Conservation (phyloP, 2,329 filamentous ascomycete genomes). For the Rutstroemia sp. region DNA sequence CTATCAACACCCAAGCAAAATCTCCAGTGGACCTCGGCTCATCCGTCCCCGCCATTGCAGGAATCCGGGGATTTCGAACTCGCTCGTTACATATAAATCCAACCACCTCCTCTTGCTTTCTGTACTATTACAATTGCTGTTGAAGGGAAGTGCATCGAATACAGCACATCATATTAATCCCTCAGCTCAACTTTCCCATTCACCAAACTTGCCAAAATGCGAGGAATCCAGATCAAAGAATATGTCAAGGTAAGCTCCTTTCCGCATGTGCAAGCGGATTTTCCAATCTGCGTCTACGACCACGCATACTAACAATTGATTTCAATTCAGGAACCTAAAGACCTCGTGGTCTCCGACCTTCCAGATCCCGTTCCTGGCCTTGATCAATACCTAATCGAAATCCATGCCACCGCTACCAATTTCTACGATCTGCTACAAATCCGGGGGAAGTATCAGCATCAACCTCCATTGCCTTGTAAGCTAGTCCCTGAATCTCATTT, state of each 20-base stretch:
- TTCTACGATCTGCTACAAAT: constrained; percentile 98
- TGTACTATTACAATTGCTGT: too few species aligned
- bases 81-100: neutral
- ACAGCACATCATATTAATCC: neutral
- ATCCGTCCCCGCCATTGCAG: neutral
- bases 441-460: constrained; percentile 89
- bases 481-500: neutral
- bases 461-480: constrained; percentile 70
- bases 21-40: neutral
- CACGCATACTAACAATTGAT: neutral
- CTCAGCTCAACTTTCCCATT: neutral
- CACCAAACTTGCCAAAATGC: constrained; percentile 45
- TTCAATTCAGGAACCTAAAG: constrained; percentile 57
- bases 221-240: constrained; percentile 64
- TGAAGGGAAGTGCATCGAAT: too few species aligned
- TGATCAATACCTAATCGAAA: constrained; percentile 77
- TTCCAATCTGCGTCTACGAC: neutral
- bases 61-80: neutral
- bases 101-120: neutral
- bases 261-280: neutral
- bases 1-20: too few species aligned
- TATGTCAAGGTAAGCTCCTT: constrained; percentile 57
- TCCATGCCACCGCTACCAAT: constrained; percentile 84
- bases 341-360: constrained; percentile 68
- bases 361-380: constrained; percentile 65